Percentiles rank a stretch among this genome's conserved stretches.
Conservation (phyloP, 2,329 filamentous ascomycete genomes). For the Xylaria digitata region DNA sequence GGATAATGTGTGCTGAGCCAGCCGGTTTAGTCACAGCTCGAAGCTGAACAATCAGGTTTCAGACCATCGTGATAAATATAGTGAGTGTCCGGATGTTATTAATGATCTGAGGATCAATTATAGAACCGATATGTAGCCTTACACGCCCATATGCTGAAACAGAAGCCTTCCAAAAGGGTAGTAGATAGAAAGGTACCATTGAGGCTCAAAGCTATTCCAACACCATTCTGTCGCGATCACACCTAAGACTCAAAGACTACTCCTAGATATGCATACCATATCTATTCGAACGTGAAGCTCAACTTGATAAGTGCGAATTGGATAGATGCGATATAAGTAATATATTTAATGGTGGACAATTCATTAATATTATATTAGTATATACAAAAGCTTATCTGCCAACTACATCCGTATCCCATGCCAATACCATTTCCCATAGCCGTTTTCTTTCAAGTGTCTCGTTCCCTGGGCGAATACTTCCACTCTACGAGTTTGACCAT, state of each 20-base stretch:
- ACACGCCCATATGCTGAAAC: neutral
- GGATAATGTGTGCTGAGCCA: neutral
- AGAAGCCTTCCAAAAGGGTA: too few relatives aligned
- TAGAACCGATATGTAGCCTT: neutral
- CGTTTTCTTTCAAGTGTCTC: neutral
- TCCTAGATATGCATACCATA: neutral
- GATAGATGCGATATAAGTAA: neutral
- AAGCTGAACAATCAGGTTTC: neutral
- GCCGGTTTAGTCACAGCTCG: neutral
- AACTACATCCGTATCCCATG: neutral
- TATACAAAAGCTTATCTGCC: constrained; percentile 15
- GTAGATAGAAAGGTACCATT: neutral
- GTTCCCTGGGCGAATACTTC: neutral
- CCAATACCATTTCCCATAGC: neutral
- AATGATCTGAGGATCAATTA: constrained; percentile 5
- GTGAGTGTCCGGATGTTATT: too few relatives aligned
- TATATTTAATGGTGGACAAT: neutral
- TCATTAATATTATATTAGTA: constrained; percentile 23
- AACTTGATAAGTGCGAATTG: neutral
- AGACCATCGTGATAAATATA: neutral
- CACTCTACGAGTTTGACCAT: neutral
- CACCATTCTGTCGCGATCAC: neutral
- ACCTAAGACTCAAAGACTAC: too few relatives aligned
- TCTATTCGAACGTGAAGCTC: neutral
- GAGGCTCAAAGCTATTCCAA: neutral